A percentile compares a stretch with the other conserved stretches of the same genome.
phyloP scores from a whole-genome alignment of 1,284 basidiomycete species.

The Stereum hirsutum region DNA sequence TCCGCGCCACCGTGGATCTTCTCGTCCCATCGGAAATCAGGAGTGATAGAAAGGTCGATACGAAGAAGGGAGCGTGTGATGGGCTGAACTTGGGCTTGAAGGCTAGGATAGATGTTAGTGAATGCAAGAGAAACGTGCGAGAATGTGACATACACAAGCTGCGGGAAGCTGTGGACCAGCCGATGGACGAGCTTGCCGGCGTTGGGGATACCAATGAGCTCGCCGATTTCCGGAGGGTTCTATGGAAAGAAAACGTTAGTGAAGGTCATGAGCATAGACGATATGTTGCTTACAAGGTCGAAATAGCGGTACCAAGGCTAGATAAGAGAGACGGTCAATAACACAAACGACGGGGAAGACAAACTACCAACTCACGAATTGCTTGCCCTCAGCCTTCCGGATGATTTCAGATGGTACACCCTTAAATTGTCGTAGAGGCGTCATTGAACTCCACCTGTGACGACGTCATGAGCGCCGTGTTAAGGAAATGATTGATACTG shows the following conservation, averaged over 20 bases:
- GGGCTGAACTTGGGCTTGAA: conserved; percentile 91
- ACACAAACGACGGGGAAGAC: conserved; percentile 4
- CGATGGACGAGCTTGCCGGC: conserved; percentile 89
- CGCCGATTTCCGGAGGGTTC: conserved; percentile 81
- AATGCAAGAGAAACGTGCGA: conserved; percentile 4
- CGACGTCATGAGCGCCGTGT: conserved; percentile 4
- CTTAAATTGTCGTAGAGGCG: conserved; percentile 92
- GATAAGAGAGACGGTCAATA: conserved; percentile 2
- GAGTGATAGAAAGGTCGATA: conserved; percentile 85
- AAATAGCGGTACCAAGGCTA: conserved; percentile 96
- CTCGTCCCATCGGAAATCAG: conserved; percentile 97
- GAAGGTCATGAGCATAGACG: neutral
- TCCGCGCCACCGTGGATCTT: conserved; percentile 86
- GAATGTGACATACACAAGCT: conserved; percentile 65
- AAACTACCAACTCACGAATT: conserved; percentile 60
- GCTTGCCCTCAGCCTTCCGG: conserved; percentile 92
- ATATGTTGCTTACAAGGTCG: conserved; percentile 50
- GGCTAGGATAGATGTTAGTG: conserved; percentile 39
- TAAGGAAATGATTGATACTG: neutral
- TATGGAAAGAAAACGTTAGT: too few relatives aligned
- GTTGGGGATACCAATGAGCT: conserved; percentile 89
- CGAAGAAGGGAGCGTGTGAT: conserved; percentile 85
- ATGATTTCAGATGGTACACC: conserved; percentile 84
- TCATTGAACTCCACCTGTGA: conserved; percentile 98
- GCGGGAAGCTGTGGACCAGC: conserved; percentile 96